Conservation (phyloP, 2,329 filamentous ascomycete species). For the Leptographium galeiforme region DNA sequence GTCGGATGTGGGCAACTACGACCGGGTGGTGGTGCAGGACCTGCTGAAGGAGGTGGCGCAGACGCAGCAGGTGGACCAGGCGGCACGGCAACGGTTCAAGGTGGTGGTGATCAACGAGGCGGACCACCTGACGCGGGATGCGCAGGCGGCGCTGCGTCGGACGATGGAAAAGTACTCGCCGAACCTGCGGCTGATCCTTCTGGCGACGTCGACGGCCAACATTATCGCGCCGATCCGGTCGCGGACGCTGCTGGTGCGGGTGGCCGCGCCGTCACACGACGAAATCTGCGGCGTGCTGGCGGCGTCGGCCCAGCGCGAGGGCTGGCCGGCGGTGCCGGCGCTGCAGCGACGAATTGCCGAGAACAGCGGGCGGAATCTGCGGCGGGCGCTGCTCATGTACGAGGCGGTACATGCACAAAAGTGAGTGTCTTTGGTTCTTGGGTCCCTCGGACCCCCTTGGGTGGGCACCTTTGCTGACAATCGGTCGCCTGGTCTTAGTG, state of each 20-base stretch:
- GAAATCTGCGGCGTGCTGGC: conserved; percentile 74
- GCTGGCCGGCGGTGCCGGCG: conserved; percentile 62
- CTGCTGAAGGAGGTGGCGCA: conserved; percentile 95
- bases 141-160: conserved; percentile 81
- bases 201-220: conserved; percentile 93
- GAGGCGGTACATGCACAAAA: conserved; percentile 96
- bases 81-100: conserved; percentile 87
- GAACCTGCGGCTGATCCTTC: conserved; percentile 77
- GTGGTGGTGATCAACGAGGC: conserved; percentile 99
- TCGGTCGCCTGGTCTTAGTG: conserved; percentile 35
- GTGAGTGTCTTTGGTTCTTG: conserved; percentile 36
- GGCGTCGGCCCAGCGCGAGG: conserved; percentile 60
- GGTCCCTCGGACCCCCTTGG: background rate
- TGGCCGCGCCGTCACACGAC: conserved; percentile 73
- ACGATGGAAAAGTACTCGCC: conserved; percentile 99
- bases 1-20: conserved; percentile 90
- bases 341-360: conserved; percentile 76
- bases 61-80: conserved; percentile 94
- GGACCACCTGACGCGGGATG: conserved; percentile 84
- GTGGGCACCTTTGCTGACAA: background rate
- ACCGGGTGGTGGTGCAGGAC: conserved; percentile 90
- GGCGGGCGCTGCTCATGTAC: conserved; percentile 87
- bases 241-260: conserved; percentile 78
- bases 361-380: conserved; percentile 82
- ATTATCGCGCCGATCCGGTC: conserved; percentile 98